These are phyloP conservation scores for Zymoseptoria ardabiliae DNA, from an alignment of 2,329 filamentous ascomycete species.

Conservation along the genomic window DNA sequence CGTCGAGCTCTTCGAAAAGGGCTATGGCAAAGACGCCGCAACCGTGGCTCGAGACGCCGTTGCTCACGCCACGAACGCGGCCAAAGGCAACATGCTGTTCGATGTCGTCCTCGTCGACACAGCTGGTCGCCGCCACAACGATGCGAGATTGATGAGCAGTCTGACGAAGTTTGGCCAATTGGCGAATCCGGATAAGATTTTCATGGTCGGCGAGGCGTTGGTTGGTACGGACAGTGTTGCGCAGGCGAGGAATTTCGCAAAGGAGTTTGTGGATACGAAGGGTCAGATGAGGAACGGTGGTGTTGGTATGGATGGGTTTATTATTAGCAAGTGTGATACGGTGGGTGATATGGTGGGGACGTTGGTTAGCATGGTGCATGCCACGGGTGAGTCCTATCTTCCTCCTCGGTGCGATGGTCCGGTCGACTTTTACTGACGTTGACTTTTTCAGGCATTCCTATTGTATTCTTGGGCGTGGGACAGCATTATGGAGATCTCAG, in stretches of 20 bases:
- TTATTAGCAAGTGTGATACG: slow-evolving; percentile 97
- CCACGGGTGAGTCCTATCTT: slow-evolving; percentile 46
- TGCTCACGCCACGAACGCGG: slow-evolving; percentile 61
- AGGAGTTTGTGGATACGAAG: slow-evolving; percentile 56
- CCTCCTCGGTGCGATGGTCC: slow-evolving; percentile 29
- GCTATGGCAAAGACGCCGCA: slow-evolving; percentile 95
- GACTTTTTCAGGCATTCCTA: slow-evolving; percentile 59
- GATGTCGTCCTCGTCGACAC: slow-evolving; percentile 97
- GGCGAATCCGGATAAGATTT: slow-evolving; percentile 92
- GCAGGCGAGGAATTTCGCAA: slow-evolving; percentile 94
- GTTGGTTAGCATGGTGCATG: slow-evolving; percentile 92
- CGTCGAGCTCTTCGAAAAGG: slow-evolving; percentile 92
- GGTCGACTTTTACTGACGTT: neutral
- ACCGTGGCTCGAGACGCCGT: slow-evolving; percentile 93
- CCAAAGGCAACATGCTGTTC: slow-evolving; percentile 41
- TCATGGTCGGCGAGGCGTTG: slow-evolving; percentile 91
- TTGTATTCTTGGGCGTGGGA: slow-evolving; percentile 77
- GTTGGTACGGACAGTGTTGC: slow-evolving; percentile 94
- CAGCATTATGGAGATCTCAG: slow-evolving; percentile 61
- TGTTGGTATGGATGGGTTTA: slow-evolving; percentile 84
- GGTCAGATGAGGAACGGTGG: slow-evolving; percentile 43
- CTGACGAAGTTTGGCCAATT: slow-evolving; percentile 97
- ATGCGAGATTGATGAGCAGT: slow-evolving; percentile 89
- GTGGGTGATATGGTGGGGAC: slow-evolving; percentile 99
- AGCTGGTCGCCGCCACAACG: slow-evolving; percentile 88